These are phyloP conservation scores for Yamadazyma blattariae DNA, from an alignment of 1,139 yeast genomes.

Conservation along the genomic window DNA sequence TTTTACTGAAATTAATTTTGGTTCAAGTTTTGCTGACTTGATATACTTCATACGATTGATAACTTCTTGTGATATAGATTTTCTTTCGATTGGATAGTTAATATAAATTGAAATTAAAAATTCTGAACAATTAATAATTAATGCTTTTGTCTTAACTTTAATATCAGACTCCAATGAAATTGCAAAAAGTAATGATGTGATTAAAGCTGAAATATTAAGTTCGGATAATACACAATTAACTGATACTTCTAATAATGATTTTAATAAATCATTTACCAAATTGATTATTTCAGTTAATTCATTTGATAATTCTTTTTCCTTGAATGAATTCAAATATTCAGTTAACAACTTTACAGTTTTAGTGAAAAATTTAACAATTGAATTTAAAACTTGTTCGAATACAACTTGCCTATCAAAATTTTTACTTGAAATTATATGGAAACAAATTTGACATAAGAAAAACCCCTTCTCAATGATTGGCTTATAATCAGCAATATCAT, in stretches of 20 bases:
- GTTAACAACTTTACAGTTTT: background rate
- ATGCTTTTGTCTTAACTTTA: background rate
- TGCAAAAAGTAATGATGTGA: background rate
- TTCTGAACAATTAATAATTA: background rate
- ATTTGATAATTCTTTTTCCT: background rate
- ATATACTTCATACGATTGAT: background rate
- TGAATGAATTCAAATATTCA: background rate
- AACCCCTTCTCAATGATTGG: slow-evolving; percentile 3
- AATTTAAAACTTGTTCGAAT: slow-evolving; percentile 2
- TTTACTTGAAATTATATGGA: slow-evolving; percentile 1
- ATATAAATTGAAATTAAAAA: slow-evolving; percentile 4
- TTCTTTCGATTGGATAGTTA: slow-evolving; percentile 5
- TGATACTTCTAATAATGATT: background rate
- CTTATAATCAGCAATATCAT: too few species aligned
- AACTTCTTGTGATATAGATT: slow-evolving; percentile 2
- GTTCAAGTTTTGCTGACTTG: slow-evolving; percentile 1
- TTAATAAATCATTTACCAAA: slow-evolving; percentile 3
- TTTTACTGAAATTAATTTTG: background rate
- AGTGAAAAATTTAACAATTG: background rate
- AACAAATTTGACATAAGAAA: slow-evolving; percentile 3
- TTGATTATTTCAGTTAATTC: background rate
- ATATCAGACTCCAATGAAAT: background rate
- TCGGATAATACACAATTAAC: slow-evolving; percentile 1
- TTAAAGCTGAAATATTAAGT: slow-evolving; percentile 1
- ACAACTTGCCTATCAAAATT: background rate